Percentiles rank a stretch among this genome's conserved stretches.
Conservation (phyloP, 805 yeast species). For the Myxozyma neotropica region DNA sequence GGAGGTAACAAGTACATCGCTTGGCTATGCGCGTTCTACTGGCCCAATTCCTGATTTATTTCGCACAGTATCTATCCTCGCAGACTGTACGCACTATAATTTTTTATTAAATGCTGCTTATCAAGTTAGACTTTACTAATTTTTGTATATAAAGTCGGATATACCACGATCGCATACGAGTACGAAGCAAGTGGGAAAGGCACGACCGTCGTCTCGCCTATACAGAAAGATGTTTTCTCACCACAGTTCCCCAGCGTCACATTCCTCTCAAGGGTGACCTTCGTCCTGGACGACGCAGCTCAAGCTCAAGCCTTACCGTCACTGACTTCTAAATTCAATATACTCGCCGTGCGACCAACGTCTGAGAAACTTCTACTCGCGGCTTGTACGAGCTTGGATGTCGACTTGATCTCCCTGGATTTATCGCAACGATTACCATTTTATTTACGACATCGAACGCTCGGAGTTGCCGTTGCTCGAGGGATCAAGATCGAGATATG, state of each 20-base stretch:
- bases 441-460: constrained; percentile 77
- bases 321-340: constrained; percentile 61
- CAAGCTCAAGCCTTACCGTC: constrained; percentile 64
- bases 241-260: constrained; percentile 2
- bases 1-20: constrained; percentile 12
- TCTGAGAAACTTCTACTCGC: constrained; percentile 77
- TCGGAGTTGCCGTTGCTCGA: constrained; percentile 78
- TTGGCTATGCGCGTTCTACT: constrained; percentile 6
- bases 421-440: constrained; percentile 67
- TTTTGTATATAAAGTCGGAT: constrained; percentile 48
- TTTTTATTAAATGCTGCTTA: neutral
- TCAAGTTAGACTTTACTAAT: neutral
- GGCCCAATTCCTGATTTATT: constrained; percentile 27
- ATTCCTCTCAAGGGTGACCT: constrained; percentile 63
- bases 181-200: constrained; percentile 45
- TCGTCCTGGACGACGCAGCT: constrained; percentile 74
- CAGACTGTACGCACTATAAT: constrained; percentile 33
- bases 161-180: constrained; percentile 76
- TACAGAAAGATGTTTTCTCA: constrained; percentile 6
- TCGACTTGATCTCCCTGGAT: constrained; percentile 79
- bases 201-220: constrained; percentile 28
- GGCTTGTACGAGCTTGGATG: constrained; percentile 73
- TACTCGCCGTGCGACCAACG: constrained; percentile 78
- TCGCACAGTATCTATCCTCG: constrained; percentile 37
- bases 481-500: constrained; percentile 83